phyloP scores from a whole-genome alignment of 805 yeast species.

The Saccharomycopsis capsularis region DNA sequence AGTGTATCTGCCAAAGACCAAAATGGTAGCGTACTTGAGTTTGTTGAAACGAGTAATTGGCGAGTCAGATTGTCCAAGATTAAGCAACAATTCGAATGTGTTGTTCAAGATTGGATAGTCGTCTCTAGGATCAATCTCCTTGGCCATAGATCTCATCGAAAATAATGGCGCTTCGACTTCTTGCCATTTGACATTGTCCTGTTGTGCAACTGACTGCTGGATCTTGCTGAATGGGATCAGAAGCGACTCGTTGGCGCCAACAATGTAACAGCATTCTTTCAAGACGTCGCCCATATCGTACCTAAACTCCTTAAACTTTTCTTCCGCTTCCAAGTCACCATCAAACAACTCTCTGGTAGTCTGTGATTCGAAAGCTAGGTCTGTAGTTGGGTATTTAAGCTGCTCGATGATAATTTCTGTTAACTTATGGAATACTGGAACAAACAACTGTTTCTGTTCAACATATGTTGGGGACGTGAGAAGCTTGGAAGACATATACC shows the following conservation, averaged over 20 bases:
- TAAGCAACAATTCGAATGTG: slow-evolving; percentile 47
- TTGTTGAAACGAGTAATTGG: slow-evolving; percentile 30
- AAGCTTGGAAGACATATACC: slow-evolving; percentile 77
- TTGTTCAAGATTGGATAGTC: slow-evolving; percentile 57
- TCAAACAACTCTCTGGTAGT: slow-evolving; percentile 43
- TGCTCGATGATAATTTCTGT: slow-evolving; percentile 58
- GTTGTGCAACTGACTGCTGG: slow-evolving; percentile 26
- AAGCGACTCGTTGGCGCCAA: slow-evolving; percentile 69
- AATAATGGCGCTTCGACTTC: slow-evolving; percentile 84
- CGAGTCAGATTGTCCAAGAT: slow-evolving; percentile 64
- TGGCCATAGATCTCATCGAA: slow-evolving; percentile 88
- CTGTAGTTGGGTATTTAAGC: slow-evolving; percentile 62
- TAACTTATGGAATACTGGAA: slow-evolving; percentile 51
- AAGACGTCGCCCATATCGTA: slow-evolving; percentile 98
- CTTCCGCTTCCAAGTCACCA: slow-evolving; percentile 74
- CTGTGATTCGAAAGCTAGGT: slow-evolving; percentile 17
- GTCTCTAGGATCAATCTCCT: slow-evolving; percentile 69
- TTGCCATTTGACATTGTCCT: slow-evolving; percentile 59
- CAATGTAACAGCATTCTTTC: slow-evolving; percentile 88
- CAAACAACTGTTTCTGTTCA: slow-evolving; percentile 33
- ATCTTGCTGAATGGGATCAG: slow-evolving; percentile 42
- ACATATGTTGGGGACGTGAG: slow-evolving; percentile 29
- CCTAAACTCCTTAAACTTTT: slow-evolving; percentile 87
- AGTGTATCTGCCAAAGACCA: slow-evolving; percentile 92
- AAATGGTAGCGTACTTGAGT: slow-evolving; percentile 84